Conservation (phyloP, 2,329 filamentous ascomycete genomes). For the Rhynchosporium secalis region DNA sequence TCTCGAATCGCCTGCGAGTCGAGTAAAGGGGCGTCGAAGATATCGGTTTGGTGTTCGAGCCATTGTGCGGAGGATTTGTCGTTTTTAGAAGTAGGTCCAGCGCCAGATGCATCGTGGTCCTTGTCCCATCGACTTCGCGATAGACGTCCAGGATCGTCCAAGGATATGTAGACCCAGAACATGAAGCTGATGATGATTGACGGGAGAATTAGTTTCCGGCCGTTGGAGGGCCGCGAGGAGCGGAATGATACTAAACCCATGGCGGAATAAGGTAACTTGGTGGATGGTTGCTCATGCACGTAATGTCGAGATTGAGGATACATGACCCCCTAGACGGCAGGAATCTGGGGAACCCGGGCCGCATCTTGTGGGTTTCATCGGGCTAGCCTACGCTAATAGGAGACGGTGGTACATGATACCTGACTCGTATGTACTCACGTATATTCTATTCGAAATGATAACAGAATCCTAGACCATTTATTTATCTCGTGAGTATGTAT, state of each 20-base stretch:
- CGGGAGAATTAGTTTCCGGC: not conserved
- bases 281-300: too few species aligned
- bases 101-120: not conserved
- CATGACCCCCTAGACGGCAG: too few species aligned
- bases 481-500: too few species aligned
- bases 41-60: conserved; percentile 9
- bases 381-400: too few species aligned
- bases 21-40: conserved; percentile 31
- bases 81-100: not conserved
- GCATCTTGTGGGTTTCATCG: too few species aligned
- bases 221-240: conserved; percentile 1
- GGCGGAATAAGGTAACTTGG: not conserved
- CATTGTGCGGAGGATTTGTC: not conserved
- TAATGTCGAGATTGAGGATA: too few species aligned
- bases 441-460: too few species aligned
- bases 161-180: not conserved
- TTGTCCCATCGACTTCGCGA: not conserved
- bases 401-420: too few species aligned
- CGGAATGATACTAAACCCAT: conserved; percentile 2
- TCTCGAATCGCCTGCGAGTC: conserved; percentile 30
- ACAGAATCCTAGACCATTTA: too few species aligned
- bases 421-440: too few species aligned
- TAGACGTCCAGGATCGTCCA: not conserved
- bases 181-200: not conserved
- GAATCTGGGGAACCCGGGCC: too few species aligned